These are phyloP conservation scores for Crotalaria pallida DNA, from an alignment of 306 rosid species.

Conservation along the genomic window DNA sequence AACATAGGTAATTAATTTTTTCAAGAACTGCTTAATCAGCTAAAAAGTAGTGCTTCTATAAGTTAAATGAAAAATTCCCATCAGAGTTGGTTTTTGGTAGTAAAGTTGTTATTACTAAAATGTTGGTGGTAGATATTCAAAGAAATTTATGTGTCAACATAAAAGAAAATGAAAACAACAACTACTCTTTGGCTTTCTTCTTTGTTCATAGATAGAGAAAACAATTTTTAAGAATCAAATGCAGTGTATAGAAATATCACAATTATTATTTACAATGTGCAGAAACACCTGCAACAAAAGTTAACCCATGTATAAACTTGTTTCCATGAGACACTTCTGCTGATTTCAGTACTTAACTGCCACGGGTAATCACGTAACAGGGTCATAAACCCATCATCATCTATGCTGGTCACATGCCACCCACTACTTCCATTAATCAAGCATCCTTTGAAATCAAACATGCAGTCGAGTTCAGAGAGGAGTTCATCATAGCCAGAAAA, in stretches of 20 bases:
- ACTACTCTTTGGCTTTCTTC: neutral
- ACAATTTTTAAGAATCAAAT: neutral
- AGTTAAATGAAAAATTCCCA: neutral
- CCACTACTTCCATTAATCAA: constrained; percentile 46
- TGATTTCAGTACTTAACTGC: constrained; percentile 47
- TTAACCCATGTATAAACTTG: neutral
- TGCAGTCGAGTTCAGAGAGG: constrained; percentile 45
- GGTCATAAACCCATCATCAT: constrained; percentile 44
- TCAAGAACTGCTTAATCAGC: neutral
- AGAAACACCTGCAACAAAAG: neutral
- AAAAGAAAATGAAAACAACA: neutral
- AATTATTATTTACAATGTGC: neutral
- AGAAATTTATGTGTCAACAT: neutral
- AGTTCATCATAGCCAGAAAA: constrained; percentile 47
- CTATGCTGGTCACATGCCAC: constrained; percentile 54
- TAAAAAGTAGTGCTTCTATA: neutral
- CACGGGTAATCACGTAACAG: constrained; percentile 43
- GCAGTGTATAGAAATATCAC: neutral
- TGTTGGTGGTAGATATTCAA: neutral
- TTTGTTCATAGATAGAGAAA: neutral
- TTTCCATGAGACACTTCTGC: neutral
- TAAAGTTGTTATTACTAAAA: neutral
- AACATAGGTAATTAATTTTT: neutral
- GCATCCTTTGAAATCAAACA: constrained; percentile 58
- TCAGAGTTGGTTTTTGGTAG: neutral